These are phyloP conservation scores for Ceratocystis variospora DNA, from an alignment of 2,329 filamentous ascomycete species.

Conservation along the genomic window DNA sequence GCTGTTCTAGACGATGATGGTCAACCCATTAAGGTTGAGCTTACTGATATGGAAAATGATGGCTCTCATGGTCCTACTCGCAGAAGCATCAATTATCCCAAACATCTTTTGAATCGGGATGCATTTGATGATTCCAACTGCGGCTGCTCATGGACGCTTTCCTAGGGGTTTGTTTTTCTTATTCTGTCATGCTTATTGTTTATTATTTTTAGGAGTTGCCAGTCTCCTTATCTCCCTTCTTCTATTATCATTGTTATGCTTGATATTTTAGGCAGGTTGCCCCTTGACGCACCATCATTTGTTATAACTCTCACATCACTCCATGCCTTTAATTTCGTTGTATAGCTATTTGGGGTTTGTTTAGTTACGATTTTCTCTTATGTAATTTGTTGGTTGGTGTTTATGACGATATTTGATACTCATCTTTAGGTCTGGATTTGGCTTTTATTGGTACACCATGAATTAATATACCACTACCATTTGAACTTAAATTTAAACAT, in stretches of 20 bases:
- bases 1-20: conserved; percentile 29
- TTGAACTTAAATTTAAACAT: too few relatives aligned
- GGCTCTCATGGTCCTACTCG: not conserved
- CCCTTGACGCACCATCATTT: not conserved
- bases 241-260: not conserved
- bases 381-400: too few relatives aligned
- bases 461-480: too few relatives aligned
- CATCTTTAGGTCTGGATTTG: too few relatives aligned
- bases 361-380: too few relatives aligned
- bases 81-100: not conserved
- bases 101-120: not conserved
- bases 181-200: not conserved
- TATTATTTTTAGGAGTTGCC: conserved; percentile 15
- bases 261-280: not conserved
- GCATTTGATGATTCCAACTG: not conserved
- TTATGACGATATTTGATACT: too few relatives aligned
- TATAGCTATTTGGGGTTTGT: too few relatives aligned
- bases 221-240: conserved; percentile 12
- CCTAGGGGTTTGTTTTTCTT: conserved; percentile 8
- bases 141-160: conserved; percentile 16
- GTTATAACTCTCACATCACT: not conserved
- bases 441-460: too few relatives aligned
- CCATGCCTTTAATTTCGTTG: too few relatives aligned
- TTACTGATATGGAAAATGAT: conserved; percentile 28
- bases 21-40: conserved; percentile 31